Evolutionary conservation across 768 basidiomycete species (phyloP).

Genomic region (Strobilomyces confusus): DNA sequence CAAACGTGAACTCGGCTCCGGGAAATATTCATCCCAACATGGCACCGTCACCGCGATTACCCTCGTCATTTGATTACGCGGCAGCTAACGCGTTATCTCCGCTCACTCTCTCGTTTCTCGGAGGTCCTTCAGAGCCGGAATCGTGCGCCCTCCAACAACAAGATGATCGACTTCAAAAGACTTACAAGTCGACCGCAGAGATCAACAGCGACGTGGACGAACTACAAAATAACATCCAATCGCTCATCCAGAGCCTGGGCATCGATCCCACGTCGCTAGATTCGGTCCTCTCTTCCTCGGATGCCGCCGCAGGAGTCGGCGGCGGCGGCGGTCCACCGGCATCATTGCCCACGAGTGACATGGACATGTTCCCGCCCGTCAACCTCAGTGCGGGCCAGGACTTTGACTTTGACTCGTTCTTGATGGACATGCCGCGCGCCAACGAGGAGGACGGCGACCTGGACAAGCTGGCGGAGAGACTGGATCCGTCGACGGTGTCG

Average conservation of each 20-base stretch:
- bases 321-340: slow-evolving; percentile 4
- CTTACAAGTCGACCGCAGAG: slow-evolving; percentile 58
- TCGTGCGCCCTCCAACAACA: slow-evolving; percentile 35
- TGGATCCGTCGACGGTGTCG: slow-evolving; percentile 30
- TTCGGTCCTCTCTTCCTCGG: slow-evolving; percentile 1
- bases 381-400: slow-evolving; percentile 11
- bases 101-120: slow-evolving; percentile 24
- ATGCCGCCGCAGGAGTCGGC: slow-evolving; percentile 6
- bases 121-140: slow-evolving; percentile 26
- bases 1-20: background rate
- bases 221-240: slow-evolving; percentile 63
- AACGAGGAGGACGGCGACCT: slow-evolving; percentile 27
- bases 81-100: slow-evolving; percentile 21
- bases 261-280: slow-evolving; percentile 46
- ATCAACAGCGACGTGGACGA: slow-evolving; percentile 72
- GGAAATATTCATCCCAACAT: slow-evolving; percentile 7
- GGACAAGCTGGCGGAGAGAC: slow-evolving; percentile 33
- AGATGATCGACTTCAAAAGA: slow-evolving; percentile 44
- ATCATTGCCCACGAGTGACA: background rate
- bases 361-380: slow-evolving; percentile 20
- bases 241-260: slow-evolving; percentile 67
- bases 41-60: slow-evolving; percentile 11
- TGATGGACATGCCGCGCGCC: slow-evolving; percentile 36
- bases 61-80: slow-evolving; percentile 21
- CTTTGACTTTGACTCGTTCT: slow-evolving; percentile 40